phyloP scores from a whole-genome alignment of 192 early-diverging fungal genomes.

The Backusella liffmaniae region DNA sequence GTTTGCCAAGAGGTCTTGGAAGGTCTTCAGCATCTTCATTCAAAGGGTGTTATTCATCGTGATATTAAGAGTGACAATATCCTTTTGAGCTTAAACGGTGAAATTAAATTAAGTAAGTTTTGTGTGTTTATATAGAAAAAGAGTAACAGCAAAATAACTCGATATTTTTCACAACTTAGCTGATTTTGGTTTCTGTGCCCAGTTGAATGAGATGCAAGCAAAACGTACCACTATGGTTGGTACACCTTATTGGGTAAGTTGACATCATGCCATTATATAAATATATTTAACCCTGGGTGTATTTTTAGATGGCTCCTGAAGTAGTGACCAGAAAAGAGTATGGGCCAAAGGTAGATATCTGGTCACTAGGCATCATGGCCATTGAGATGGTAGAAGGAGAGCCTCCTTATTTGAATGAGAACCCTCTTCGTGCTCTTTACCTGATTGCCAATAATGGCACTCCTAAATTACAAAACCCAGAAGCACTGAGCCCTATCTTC shows the following conservation, averaged over 20 bases:
- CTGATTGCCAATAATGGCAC: conserved; percentile 82
- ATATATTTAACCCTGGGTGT: background rate
- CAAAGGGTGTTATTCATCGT: conserved; percentile 74
- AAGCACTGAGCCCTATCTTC: conserved; percentile 48
- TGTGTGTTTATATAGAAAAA: background rate
- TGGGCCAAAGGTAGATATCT: conserved; percentile 72
- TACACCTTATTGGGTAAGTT: conserved; percentile 75
- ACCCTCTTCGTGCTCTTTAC: conserved; percentile 67
- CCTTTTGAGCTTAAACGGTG: conserved; percentile 64
- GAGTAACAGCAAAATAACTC: background rate
- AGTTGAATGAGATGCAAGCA: conserved; percentile 68
- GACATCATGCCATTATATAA: background rate
- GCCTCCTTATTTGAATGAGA: conserved; percentile 71
- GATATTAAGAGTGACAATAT: conserved; percentile 85
- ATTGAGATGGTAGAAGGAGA: conserved; percentile 82
- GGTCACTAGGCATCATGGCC: conserved; percentile 77
- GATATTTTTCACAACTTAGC: conserved; percentile 28
- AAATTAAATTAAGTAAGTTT: conserved; percentile 70
- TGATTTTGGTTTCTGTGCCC: conserved; percentile 90
- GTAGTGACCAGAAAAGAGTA: conserved; percentile 83
- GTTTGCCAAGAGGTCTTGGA: conserved; percentile 74
- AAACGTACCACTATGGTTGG: conserved; percentile 80
- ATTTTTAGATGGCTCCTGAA: conserved; percentile 75
- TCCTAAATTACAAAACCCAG: conserved; percentile 66
- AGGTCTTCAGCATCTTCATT: conserved; percentile 71